Evolutionary conservation across 1,284 basidiomycete genomes (phyloP), one percentile per base, ranked within the genome.

Genomic region (Moniliella sp.): DNA sequence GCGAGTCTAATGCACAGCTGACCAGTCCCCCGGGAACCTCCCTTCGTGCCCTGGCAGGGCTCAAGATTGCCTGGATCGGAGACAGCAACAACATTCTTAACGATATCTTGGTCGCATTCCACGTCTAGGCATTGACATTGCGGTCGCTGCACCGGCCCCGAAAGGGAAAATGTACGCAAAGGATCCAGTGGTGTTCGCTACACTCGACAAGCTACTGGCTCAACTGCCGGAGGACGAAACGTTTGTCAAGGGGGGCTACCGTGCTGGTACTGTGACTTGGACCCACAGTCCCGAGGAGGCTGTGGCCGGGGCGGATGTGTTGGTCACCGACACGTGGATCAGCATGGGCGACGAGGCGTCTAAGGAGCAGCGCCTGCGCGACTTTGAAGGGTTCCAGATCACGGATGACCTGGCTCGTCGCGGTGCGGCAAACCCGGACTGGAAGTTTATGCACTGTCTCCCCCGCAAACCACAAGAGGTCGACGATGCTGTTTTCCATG

Each of bases 281-380:
- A 70, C 71, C 13, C 66, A 66, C 16, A 74, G 80, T 50, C 86
- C 91, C 0, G 68, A 67, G 25, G 80, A 83, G 53, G 88, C 91
- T 0, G 76, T 94, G 9, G 64, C 75, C 10, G 76, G 75, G 29
- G 88, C 91, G 11, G 83, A 94, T 57, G 71, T 94, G 13, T 77
- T 97, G 30, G 73, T 93, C 13, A 97, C 91, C 2, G 56, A 58
- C 33, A 60, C 50, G 3, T 58, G 55, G 56, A 84, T 97, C 50
- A 88, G 82, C 3, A 97, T 97, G 88, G 91, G 88, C 16, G 84
- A 93, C 64, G 91, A 97, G 63, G 76, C 75, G 1, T 82, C 93
- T 61, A 84, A 86, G 50, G 76, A 67, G n/a, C 74, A 82, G 50
- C 75, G 88, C 18, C 63, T 93, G 30, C 66, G 72, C 34, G 84